A percentile compares a stretch with the other conserved stretches of the same genome.
Conservation (phyloP, 306 rosid species). For the Chamaecrista fasciculata region DNA sequence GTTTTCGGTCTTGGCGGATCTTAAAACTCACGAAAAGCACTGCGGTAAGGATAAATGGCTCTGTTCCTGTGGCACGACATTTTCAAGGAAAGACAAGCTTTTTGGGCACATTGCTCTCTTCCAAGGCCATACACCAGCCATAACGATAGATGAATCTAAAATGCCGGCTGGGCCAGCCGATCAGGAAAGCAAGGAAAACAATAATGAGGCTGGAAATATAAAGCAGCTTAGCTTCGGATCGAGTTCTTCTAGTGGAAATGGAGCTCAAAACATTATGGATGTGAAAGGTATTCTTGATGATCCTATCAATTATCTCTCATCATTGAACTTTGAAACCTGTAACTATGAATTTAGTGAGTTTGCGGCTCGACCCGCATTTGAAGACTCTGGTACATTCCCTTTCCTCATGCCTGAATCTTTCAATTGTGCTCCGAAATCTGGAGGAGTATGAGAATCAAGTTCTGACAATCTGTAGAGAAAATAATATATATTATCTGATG, state of each 20-base stretch:
- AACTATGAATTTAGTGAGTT: conserved; percentile 84
- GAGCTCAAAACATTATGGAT: conserved; percentile 46
- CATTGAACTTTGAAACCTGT: conserved; percentile 72
- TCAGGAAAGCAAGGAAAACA: conserved; percentile 45
- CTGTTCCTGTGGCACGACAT: conserved; percentile 99
- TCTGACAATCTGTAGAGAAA: conserved; percentile 36
- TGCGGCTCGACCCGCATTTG: conserved; percentile 82
- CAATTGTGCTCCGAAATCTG: conserved; percentile 56
- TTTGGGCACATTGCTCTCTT: conserved; percentile 96
- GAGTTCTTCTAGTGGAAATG: conserved; percentile 42
- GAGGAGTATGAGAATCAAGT: conserved; percentile 40
- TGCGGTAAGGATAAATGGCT: conserved; percentile 99
- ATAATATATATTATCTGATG: conserved; percentile 26
- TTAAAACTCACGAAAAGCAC: conserved; percentile 97
- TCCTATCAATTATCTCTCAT: conserved; percentile 71
- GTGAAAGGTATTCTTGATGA: conserved; percentile 68
- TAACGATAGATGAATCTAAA: conserved; percentile 71
- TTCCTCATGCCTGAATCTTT: conserved; percentile 69
- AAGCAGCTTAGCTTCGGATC: conserved; percentile 66
- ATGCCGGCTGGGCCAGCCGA: conserved; percentile 39
- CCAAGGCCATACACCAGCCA: conserved; percentile 98
- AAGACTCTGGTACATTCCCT: conserved; percentile 76
- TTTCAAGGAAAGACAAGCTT: conserved; percentile 99
- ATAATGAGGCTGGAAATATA: conserved; percentile 43
- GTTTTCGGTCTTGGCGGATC: conserved; percentile 96